Base-by-base conservation (phyloP, 495 filamentous ascomycete genomes). In the Pseudevernia furfuracea region DNA sequence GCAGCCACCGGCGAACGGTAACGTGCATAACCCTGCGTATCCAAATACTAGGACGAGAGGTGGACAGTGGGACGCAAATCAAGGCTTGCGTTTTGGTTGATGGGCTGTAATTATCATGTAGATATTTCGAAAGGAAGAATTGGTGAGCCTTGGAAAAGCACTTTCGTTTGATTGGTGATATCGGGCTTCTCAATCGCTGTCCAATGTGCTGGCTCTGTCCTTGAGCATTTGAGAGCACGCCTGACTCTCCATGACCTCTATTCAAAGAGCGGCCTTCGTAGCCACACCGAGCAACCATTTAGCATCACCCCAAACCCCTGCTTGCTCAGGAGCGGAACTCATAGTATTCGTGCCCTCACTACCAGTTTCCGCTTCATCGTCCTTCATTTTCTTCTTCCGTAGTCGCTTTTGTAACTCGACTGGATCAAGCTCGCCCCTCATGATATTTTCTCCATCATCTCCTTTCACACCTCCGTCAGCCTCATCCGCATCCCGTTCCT, bases 71-170 rank as follows among this genome's bases (percentile, higher is more conserved):
- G 85, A 89, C 74, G 81, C 84, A 6, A 83, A 75, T 58, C 78
- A 79, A 52, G 85, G 85, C 23, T 78, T 89, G 60, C 77, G 84
- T 52, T 89, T 89, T 76, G 84, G 84, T n/a, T 80, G 69, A 63
- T 58, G 28, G 30, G 23, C 1, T 52, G 60, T 52, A 3, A 28
- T 41, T 3, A 38, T 39, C 30, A 55, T 21, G 30, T 55, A 55
- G 1, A 53, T 32, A 32, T 28, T 19, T 17, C 49, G 28, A 32
- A 32, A 55, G 28, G 12, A 34, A 34, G 17, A n/a, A 34, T 21
- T 2, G 28, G 15, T 11, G 52, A 21, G 17, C 17, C 28, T 55
- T 32, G 52, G 30, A 34, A 34, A 34, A 10, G 30, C 30, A 21
- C 17, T 7, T 34, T 55, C 30, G 21, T 8, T 1, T 55, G 21